A percentile compares a stretch with the other conserved stretches of the same genome.
Evolutionary conservation across 768 basidiomycete species (phyloP).

Genomic region (Mycena sanguinolenta): DNA sequence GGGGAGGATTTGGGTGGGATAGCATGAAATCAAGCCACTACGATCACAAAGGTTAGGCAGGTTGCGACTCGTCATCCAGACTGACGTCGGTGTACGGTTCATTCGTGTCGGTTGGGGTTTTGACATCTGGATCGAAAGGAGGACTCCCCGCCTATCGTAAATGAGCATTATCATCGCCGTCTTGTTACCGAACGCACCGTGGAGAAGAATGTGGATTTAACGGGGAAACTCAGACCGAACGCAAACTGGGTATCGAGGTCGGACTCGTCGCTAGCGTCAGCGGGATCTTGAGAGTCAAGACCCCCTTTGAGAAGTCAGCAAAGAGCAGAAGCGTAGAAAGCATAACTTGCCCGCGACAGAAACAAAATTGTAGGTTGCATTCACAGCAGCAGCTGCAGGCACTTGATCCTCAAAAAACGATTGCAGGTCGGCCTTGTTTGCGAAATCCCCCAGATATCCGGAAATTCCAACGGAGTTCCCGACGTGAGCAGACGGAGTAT

Average conservation of each 20-base stretch:
- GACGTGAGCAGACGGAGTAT: constrained; percentile 45
- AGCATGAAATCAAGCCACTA: constrained; percentile 67
- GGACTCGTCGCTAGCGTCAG: constrained; percentile 46
- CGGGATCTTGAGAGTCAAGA: constrained; percentile 25
- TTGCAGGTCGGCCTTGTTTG: constrained; percentile 59
- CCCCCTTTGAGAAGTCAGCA: constrained; percentile 9
- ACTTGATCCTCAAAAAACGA: constrained; percentile 52
- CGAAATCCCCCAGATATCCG: constrained; percentile 58
- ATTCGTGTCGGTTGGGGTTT: constrained; percentile 55
- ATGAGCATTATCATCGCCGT: constrained; percentile 20
- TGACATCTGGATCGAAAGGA: constrained; percentile 58
- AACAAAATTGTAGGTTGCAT: constrained; percentile 49
- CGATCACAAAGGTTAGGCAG: neutral
- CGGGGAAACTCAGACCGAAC: constrained; percentile 57
- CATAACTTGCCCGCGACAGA: constrained; percentile 51
- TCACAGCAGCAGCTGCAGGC: constrained; percentile 47
- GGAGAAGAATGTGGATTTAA: constrained; percentile 26
- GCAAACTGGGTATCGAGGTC: constrained; percentile 67
- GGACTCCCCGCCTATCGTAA: constrained; percentile 56
- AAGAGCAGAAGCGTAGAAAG: neutral
- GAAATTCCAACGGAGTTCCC: constrained; percentile 57
- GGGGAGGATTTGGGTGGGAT: constrained; percentile 53
- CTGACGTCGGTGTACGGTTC: constrained; percentile 51
- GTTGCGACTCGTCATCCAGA: neutral
- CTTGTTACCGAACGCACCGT: neutral